Base-by-base conservation (phyloP, 139 green algal species). In the Chlorella vulgaris region DNA sequence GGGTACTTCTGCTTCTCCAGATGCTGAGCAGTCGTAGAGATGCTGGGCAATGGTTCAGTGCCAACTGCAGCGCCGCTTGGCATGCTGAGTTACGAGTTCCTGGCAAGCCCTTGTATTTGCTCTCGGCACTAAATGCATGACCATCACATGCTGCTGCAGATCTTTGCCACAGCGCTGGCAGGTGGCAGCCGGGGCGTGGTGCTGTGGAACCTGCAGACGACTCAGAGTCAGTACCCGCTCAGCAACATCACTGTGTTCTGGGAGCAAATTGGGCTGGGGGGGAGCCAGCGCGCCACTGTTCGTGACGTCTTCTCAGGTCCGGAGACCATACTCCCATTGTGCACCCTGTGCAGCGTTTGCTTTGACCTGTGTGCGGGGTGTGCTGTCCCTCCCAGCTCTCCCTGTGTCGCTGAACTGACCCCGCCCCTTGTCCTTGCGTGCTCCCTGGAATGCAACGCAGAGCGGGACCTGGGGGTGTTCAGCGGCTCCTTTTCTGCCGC, bases 141-240 rank as follows among this genome's bases (percentile, higher is more conserved):
- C 60, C n/a, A 19, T 19, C 15, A 68, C 28, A 33, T 33, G 19
- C 15, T 13, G 10, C 43, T 76, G 38, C 83, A 92, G 84, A 76
- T 89, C 22, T 92, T 86, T 84, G 86, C 86, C 1, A 88, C 43
- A 2, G 86, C 89, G 0, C 65, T 93, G 50, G 39, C 67, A n/a
- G 84, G 83, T 8, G 85, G 85, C 40, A 50, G 5, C 0, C 83
- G 87, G 0, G 89, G 86, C 35, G 87, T 91, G 0, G 80, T 87
- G 7, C 68, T 93, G 0, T 84, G 90, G 53, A 92, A 92, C 75
- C 74, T 83, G 31, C 85, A 90, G 58, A 50, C 55, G 3, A 58
- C 58, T 4, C 50, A 78, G 39, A 38, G 39, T 26, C 71, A 78
- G 71, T 78, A 61, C 51, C 71, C 71, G 28, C 33, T 61, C 28